Evolutionary conservation across 805 yeast genomes (phyloP), one percentile per base, ranked within the genome.

Genomic region (Hanseniaspora occidentalis): DNA sequence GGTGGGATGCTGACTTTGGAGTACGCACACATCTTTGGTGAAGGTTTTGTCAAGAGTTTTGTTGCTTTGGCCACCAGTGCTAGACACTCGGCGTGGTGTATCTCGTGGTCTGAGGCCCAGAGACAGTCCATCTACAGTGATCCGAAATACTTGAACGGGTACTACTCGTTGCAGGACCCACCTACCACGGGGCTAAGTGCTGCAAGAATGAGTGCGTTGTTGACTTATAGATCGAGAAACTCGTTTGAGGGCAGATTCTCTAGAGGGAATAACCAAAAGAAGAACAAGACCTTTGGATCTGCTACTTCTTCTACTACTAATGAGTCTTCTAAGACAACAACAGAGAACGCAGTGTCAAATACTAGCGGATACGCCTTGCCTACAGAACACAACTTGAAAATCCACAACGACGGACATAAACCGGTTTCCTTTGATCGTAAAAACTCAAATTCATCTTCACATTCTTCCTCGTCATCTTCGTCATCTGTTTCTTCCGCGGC

Each of bases 41-140:
- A 80, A 3, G 71, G 68, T 2, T 92, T 74, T 54, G 94, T 92
- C 25, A 70, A 71, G 44, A 66, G 72, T 33, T 66, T 83, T 18
- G 78, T 89, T 11, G 89, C 96, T 0, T 62, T 89, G 40, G 98
- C 98, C 1, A 89, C 97, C 0, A 77, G 94, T 20, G 96, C 97
- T 0, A 70, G 94, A 53, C 94, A 88, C 35, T 81, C 94, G 2
- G 98, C 98, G 0, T 92, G 98, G 98, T 92, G 97, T 49, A 92
- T 92, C 31, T 84, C 95, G 3, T 92, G 98, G 98, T 89, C 94
- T 41, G 98, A 92, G 56, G 94, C 98, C 2, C 98, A 92, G 62
- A 73, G 98, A 51, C 98, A 92, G 58, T 78, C 95, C 47, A 85
- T 92, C 22, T 92, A 88, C 61, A 80, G 95, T 10, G 98, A 92